Evolutionary conservation across 176 grass and related monocot genomes (phyloP).

Genomic region (Metroxylon sagu): DNA sequence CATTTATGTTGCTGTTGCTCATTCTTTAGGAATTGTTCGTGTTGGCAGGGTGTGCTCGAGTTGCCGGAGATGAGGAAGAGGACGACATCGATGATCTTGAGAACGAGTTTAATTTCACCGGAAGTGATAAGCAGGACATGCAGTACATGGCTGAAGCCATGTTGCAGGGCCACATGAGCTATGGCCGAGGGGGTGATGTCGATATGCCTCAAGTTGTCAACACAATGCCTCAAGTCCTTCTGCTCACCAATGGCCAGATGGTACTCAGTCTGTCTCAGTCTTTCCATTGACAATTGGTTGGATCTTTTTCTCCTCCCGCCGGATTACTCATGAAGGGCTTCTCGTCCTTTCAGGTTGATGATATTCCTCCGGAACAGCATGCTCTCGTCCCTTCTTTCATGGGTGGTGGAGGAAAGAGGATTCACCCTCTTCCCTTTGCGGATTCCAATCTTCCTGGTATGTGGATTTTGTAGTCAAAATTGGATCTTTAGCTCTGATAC

Average conservation of each 20-base stretch:
- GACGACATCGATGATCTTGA: conserved; percentile 76
- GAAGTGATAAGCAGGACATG: conserved; percentile 36
- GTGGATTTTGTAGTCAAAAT: not conserved
- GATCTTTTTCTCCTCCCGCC: not conserved
- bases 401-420: conserved; percentile 71
- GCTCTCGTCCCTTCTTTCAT: conserved; percentile 83
- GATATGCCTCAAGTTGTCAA: conserved; percentile 31
- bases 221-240: conserved; percentile 55
- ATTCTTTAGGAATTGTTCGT: too few relatives aligned
- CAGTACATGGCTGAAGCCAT: conserved; percentile 57
- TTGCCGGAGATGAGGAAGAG: conserved; percentile 85
- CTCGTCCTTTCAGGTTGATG: conserved; percentile 44
- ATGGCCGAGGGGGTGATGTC: conserved; percentile 53
- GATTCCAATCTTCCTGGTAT: conserved; percentile 67
- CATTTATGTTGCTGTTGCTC: conserved; percentile 2
- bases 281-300: not conserved
- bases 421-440: conserved; percentile 72
- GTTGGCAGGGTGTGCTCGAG: conserved; percentile 48
- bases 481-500: not conserved
- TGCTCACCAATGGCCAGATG: conserved; percentile 91
- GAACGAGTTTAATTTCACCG: conserved; percentile 59
- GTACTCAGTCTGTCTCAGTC: conserved; percentile 13
- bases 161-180: conserved; percentile 58
- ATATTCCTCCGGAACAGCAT: conserved; percentile 92
- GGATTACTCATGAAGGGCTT: not conserved